A percentile compares a stretch with the other conserved stretches of the same genome.
Conservation (phyloP, 2,329 filamentous ascomycete genomes). For the Amauroascus niger region DNA sequence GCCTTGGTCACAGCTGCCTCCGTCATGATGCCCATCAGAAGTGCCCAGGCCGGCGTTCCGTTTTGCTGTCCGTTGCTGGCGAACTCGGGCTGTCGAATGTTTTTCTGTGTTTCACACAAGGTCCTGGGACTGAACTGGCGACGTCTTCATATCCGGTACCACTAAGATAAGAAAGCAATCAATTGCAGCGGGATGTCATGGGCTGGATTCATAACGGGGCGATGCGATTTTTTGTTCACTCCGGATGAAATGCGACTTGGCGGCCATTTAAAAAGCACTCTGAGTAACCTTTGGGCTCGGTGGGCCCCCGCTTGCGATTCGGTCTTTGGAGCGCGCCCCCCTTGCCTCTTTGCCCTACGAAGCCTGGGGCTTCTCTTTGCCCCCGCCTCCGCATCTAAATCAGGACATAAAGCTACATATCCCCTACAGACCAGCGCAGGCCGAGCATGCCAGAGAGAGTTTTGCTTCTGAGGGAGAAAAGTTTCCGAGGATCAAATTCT, state of each 20-base stretch:
- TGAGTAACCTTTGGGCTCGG: constrained; percentile 9
- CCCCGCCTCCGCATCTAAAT: no score
- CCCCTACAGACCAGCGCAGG: not conserved
- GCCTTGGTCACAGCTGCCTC: constrained; percentile 15
- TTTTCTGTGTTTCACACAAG: constrained; percentile 13
- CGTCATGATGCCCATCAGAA: constrained; percentile 11
- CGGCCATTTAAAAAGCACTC: not conserved
- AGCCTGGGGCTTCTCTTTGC: no score
- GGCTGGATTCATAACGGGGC: constrained; percentile 8
- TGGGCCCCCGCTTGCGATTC: constrained; percentile 1
- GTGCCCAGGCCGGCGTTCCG: constrained; percentile 3
- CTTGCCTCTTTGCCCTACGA: not conserved
- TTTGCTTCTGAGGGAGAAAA: not conserved
- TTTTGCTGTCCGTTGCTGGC: not conserved
- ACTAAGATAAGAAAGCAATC: constrained; percentile 12
- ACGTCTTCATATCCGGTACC: constrained; percentile 15
- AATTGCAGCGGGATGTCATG: constrained; percentile 2
- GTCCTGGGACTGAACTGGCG: constrained; percentile 11
- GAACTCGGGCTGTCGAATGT: not conserved
- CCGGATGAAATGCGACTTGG: constrained; percentile 9
- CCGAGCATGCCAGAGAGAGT: not conserved
- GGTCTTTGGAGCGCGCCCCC: not conserved
- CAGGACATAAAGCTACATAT: not conserved
- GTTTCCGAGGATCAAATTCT: not conserved
- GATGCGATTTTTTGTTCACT: constrained; percentile 7